Evolutionary conservation across 208 protist species (phyloP), one percentile per base, ranked within the genome.

Genomic region (Trypanosoma lewisi): DNA sequence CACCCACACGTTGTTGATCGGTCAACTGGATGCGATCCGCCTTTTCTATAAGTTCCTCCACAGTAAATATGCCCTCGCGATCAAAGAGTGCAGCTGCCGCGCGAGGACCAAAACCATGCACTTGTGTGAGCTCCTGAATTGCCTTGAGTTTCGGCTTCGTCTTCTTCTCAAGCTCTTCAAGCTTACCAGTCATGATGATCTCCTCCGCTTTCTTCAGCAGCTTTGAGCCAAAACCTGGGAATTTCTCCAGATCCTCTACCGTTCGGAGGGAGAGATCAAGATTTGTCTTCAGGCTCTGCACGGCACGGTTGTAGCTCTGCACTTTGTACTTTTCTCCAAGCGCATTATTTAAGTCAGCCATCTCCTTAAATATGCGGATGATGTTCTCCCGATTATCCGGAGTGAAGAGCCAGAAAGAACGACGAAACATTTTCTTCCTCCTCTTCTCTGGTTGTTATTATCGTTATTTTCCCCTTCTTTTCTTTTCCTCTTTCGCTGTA

Each of bases 251-350:
- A 65, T 91, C 85, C 37, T 79, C 64, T 4, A 80, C 73, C 9
- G 85, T 88, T 70, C 80, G 78, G 27, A 94, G 73, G 12, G 82
- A 82, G 27, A 90, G 82, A 73, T 91, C 83, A 0, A 92, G 78
- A 72, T 92, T 89, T 5, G 88, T 92, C 64, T 91, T 91, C 59
- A 94, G 78, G 60, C 83, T 91, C 59, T 89, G 83, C 33, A 94
- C 83, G 25, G 77, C 79, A 58, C 85, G 82, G 61, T 83, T 74
- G 70, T 94, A 94, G 73, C 82, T 90, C 47, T 63, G 50, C 19
- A 94, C 88, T 75, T 94, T 94, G 74, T 92, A 94, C 70, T 90
- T 91, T 64, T 94, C 88, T 0, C 88, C 88, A 9, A 94, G 78
- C 0, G 85, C 88, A 64, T 94, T 91, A 73, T 94, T 94, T 25